Evolutionary conservation across 768 basidiomycete genomes (phyloP).

Genomic region (Amanita muscaria): DNA sequence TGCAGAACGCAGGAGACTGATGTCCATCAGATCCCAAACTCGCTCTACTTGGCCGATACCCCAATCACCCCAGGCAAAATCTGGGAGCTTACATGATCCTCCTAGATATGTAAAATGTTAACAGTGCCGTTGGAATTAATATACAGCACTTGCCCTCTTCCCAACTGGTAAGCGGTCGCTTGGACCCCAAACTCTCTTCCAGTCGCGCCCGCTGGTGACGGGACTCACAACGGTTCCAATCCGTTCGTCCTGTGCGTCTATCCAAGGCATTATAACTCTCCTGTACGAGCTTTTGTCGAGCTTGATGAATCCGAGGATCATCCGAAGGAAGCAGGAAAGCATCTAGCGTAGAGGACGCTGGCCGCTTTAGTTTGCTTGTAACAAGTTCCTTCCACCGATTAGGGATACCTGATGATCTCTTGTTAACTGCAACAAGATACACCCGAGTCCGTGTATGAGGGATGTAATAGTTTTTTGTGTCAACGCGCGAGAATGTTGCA

Average conservation of each 20-base stretch:
- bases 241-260: conserved; percentile 63
- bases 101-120: conserved; percentile 43
- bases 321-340: conserved; percentile 88
- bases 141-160: conserved; percentile 75
- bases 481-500: conserved; percentile 60
- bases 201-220: conserved; percentile 82
- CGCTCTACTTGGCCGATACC: conserved; percentile 87
- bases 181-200: conserved; percentile 74
- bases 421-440: conserved; percentile 75
- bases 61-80: conserved; percentile 94
- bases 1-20: conserved; percentile 75
- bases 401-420: conserved; percentile 50
- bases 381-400: conserved; percentile 60
- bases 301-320: conserved; percentile 85
- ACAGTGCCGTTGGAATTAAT: no score
- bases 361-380: conserved; percentile 57
- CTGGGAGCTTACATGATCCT: conserved; percentile 76
- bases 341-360: conserved; percentile 84
- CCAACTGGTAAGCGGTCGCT: conserved; percentile 88
- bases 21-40: conserved; percentile 94
- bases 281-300: conserved; percentile 74
- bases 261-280: conserved; percentile 58
- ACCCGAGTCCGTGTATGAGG: conserved; percentile 91
- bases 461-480: conserved; percentile 87
- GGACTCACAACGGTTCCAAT: conserved; percentile 90